Conservation (phyloP, 306 rosid genomes). For the Psophocarpus tetragonolobus region DNA sequence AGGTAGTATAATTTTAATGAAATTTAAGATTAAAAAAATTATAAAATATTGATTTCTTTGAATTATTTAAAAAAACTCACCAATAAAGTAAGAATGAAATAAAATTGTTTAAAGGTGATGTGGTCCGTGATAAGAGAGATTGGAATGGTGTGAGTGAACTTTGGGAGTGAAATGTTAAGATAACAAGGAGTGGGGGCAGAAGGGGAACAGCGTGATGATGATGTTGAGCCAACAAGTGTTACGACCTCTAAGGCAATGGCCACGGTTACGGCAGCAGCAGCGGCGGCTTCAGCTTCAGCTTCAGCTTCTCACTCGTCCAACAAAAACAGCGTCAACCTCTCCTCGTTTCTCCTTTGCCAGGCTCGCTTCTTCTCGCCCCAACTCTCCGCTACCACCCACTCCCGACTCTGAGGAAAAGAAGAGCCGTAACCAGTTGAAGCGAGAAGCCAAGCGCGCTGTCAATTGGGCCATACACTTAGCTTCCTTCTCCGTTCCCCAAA, state of each 20-base stretch:
- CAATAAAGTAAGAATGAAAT: too few relatives aligned
- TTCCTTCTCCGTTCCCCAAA: slow-evolving; percentile 70
- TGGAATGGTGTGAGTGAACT: too few relatives aligned
- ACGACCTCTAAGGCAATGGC: slow-evolving; percentile 63
- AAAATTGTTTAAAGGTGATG: too few relatives aligned
- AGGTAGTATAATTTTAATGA: too few relatives aligned
- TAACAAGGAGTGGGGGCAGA: too few relatives aligned
- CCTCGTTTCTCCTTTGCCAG: slow-evolving; percentile 33
- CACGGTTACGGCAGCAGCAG: slow-evolving; percentile 42
- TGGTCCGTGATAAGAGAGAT: too few relatives aligned
- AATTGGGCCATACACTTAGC: slow-evolving; percentile 83
- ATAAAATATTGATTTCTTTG: too few relatives aligned
- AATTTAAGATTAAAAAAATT: too few relatives aligned
- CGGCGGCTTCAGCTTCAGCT: background rate
- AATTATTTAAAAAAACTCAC: too few relatives aligned
- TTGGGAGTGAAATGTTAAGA: too few relatives aligned
- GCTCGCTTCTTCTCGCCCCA: slow-evolving; percentile 49
- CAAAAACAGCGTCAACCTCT: background rate
- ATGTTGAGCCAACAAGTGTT: slow-evolving; percentile 43
- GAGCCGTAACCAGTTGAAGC: slow-evolving; percentile 87
- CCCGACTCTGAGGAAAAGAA: slow-evolving; percentile 34
- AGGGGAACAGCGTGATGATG: too few relatives aligned
- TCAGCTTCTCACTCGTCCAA: slow-evolving; percentile 29
- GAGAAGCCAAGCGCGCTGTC: slow-evolving; percentile 82
- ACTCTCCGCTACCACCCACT: slow-evolving; percentile 27